phyloP scores from a whole-genome alignment of 2,329 filamentous ascomycete genomes.

The Hypoxylon sp. region DNA sequence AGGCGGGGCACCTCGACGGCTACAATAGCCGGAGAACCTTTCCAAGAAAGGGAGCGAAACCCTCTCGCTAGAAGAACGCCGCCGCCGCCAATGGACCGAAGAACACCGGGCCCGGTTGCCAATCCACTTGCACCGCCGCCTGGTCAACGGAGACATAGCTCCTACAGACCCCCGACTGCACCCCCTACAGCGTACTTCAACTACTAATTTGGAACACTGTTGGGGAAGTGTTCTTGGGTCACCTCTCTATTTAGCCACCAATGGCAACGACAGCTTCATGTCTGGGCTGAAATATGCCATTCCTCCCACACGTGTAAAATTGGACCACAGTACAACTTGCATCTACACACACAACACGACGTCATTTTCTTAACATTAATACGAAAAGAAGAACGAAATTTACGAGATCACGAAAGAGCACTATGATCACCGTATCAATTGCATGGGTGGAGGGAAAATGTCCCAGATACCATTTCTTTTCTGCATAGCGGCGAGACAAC shows the following conservation, averaged over 20 bases:
- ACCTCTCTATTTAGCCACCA: constrained; percentile 14
- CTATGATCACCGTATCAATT: constrained; percentile 43
- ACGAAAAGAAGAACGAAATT: constrained; percentile 41
- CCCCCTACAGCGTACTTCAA: constrained; percentile 47
- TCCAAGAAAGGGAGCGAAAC: constrained; percentile 54
- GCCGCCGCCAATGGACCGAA: constrained; percentile 58
- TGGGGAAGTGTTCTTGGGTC: constrained; percentile 10
- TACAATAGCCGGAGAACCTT: constrained; percentile 58
- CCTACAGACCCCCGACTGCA: constrained; percentile 49
- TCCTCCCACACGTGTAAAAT: constrained; percentile 42
- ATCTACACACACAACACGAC: constrained; percentile 24
- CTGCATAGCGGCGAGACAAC: constrained; percentile 48
- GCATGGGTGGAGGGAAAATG: constrained; percentile 43
- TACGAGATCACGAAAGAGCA: constrained; percentile 45
- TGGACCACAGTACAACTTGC: constrained; percentile 43
- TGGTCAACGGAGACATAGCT: constrained; percentile 45
- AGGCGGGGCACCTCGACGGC: constrained; percentile 57
- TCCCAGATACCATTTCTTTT: constrained; percentile 46
- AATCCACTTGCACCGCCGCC: constrained; percentile 51
- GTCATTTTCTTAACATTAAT: constrained; percentile 26
- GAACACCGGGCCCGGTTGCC: constrained; percentile 57
- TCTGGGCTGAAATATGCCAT: constrained; percentile 12
- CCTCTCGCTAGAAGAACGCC: constrained; percentile 55
- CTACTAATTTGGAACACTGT: constrained; percentile 31
- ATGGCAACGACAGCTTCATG: constrained; percentile 26